These are phyloP conservation scores for Sporodiniella umbellata DNA, from an alignment of 371 early-diverging fungal species.

Conservation along the genomic window DNA sequence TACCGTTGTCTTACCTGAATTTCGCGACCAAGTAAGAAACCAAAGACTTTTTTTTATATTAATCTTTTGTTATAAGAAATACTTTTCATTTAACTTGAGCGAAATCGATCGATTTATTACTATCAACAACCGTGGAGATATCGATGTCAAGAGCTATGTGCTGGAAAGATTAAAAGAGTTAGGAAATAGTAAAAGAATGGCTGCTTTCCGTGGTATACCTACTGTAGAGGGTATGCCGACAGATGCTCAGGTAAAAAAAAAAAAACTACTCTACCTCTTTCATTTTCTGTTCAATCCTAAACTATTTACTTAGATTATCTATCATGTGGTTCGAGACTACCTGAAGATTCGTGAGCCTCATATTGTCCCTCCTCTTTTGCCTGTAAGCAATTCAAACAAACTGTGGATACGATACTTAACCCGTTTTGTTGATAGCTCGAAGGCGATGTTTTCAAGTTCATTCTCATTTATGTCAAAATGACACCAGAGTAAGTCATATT, in stretches of 20 bases:
- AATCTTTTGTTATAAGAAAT: not conserved
- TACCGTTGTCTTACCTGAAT: not conserved
- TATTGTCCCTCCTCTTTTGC: conserved; percentile 18
- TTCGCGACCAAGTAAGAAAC: conserved; percentile 3
- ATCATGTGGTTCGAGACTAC: conserved; percentile 1
- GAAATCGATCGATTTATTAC: conserved; percentile 7
- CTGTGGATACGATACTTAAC: not conserved
- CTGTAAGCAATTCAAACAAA: conserved; percentile 5
- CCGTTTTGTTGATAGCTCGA: conserved; percentile 3
- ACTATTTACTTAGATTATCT: conserved; percentile 1
- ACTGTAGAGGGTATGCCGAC: conserved; percentile 37
- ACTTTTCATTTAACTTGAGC: conserved; percentile 8
- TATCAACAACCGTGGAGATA: conserved; percentile 14
- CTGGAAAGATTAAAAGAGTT: conserved; percentile 24
- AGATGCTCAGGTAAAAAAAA: conserved; percentile 8
- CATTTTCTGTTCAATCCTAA: too few species aligned
- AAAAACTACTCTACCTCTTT: too few species aligned
- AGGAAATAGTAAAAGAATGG: conserved; percentile 11
- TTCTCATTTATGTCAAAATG: conserved; percentile 16
- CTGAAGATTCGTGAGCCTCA: conserved; percentile 11
- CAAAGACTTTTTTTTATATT: not conserved
- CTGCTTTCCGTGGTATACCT: conserved; percentile 47
- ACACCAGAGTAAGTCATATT: conserved; percentile 23
- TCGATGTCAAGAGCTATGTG: conserved; percentile 11
- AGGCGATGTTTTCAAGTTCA: conserved; percentile 17